Base-by-base conservation (phyloP, 2,329 filamentous ascomycete species). In the Penicillium sp. region DNA sequence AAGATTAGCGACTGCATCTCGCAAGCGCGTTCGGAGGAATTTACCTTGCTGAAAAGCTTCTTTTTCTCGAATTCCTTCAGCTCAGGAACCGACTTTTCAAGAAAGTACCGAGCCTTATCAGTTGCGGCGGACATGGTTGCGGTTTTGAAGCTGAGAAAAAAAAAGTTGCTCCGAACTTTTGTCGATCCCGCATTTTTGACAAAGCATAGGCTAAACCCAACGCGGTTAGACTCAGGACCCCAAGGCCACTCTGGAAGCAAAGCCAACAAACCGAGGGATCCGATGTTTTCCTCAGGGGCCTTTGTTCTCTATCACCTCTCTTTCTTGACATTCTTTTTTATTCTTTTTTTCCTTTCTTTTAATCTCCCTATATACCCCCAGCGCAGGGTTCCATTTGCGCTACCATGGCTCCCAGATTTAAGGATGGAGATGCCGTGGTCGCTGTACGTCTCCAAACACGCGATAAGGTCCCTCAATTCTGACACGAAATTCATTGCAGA, bases 41-140 rank as follows among this genome's bases (percentile, higher is more conserved):
- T 33, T 75, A 90, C 90, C 79, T 89, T 87, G 59, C 84, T 86
- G 78, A 99, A 99, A 66, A 99, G 90, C 67, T 91, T 88, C 75
- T 96, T 97, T 64, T 90, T 86, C 76, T 96, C 90, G 75, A 91
- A 96, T 69, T 96, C 92, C 61, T 92, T 91, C 56, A 99, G 84
- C 75, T 98, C 93, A 16, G 93, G 91, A 44, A 97, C 90, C 2
- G 90, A 89, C 66, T 93, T 89, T 79, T 99, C 95, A 63, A 98
- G 84, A 76, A 90, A 97, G 78, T 93, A 98, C 57, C 93, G 90
- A 55, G 93, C 95, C 78, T 97, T 98, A 71, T 98, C 95, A 62
- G 90, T 89, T 57, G 95, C 88, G 43, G 87, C 89, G 1, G 92
- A 85, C 91, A 96, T 96, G 58, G 51, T 68, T 69, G 54, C 53